phyloP scores from a whole-genome alignment of 2,329 filamentous ascomycete genomes.

The Cordyceps farinosa region DNA sequence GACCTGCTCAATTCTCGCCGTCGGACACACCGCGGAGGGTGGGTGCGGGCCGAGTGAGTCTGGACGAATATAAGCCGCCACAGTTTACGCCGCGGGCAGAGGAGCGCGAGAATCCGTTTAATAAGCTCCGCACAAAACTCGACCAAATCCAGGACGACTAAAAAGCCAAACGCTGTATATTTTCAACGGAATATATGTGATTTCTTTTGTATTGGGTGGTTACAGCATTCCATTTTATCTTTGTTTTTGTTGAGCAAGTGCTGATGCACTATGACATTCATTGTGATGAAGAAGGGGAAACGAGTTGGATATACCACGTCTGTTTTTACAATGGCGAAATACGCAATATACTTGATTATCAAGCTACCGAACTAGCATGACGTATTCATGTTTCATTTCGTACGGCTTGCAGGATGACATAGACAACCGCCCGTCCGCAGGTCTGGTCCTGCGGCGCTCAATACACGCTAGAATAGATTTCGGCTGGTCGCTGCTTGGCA shows the following conservation, averaged over 20 bases:
- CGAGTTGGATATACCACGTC: constrained; percentile 1
- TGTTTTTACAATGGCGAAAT: not conserved
- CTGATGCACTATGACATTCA: not conserved
- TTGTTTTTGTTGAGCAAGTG: not conserved
- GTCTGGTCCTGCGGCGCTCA: no score
- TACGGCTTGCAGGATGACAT: no score
- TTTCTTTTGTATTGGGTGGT: not conserved
- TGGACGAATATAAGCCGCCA: constrained; percentile 31
- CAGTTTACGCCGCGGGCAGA: constrained; percentile 33
- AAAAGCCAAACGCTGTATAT: not conserved
- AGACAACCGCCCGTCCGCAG: no score
- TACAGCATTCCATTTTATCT: not conserved
- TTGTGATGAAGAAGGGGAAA: not conserved
- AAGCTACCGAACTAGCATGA: not conserved
- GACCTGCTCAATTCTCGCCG: constrained; percentile 1
- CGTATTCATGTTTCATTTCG: no score
- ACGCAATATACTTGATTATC: not conserved
- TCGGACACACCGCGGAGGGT: constrained; percentile 18
- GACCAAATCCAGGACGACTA: not conserved
- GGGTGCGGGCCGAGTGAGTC: constrained; percentile 19
- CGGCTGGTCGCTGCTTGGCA: no score
- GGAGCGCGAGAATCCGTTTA: constrained; percentile 32
- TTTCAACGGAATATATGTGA: not conserved
- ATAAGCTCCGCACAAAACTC: constrained; percentile 2
- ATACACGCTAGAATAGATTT: no score